Evolutionary conservation across 75 land plant genomes (phyloP), one percentile per base, ranked within the genome.

Genomic region (Pseudotsuga menziesii): DNA sequence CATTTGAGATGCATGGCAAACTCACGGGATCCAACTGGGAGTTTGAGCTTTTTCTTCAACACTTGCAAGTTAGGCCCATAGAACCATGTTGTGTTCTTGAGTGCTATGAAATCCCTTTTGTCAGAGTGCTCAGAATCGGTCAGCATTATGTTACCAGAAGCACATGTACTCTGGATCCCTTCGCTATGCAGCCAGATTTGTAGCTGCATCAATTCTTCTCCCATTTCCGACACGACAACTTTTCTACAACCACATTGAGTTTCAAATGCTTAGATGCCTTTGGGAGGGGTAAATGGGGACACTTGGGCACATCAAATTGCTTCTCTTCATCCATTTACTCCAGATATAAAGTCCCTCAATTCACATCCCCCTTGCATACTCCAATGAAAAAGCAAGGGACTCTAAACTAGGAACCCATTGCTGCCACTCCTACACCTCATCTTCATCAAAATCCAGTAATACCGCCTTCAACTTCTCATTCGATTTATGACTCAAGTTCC

Each of bases 41-140:
- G 32, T 0, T 29, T 29, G 1, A 1, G 32, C 0, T 29, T 29
- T 29, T 29, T 29, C 32, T 29, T 29, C 32, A 29, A 29, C 32
- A 29, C 32, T 29, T 29, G 32, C 32, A 29, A 29, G 32, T 29
- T 1, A 1, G 32, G 32, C 32, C 32, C 1, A 75, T 87, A 94
- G 8, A 94, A 73, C 94, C 95, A 92, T 26, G 48, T 77, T 77
- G 85, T 82, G n/a, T 84, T 88, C 61, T 81, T 82, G 26, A 75
- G 87, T 22, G 59, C 74, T n/a, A 85, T 76, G 48, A 92, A 85
- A 23, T 92, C 90, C 78, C 83, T 86, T 82, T 93, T 87, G 14
- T 78, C 23, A 94, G 90, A 62, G 90, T 80, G 73, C 92, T 94
- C 26, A 90, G 88, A 39, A 84, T 75, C 13, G 97, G 97, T 29